These are phyloP conservation scores for Ascochyta clinopodiicola DNA, from an alignment of 2,329 filamentous ascomycete species.

Conservation along the genomic window DNA sequence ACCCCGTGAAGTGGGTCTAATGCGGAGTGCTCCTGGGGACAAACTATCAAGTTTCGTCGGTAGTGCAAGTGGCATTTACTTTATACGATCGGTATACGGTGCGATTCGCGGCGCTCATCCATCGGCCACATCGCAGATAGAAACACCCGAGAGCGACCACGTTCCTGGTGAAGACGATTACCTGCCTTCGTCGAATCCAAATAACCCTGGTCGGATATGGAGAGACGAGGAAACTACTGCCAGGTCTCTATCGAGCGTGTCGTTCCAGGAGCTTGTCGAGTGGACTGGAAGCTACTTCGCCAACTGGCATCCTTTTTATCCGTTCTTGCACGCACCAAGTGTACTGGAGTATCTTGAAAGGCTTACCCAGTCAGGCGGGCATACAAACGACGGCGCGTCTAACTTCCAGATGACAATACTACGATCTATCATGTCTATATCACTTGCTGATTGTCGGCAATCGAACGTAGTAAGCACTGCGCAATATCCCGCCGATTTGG, in stretches of 20 bases:
- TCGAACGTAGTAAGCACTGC: conserved; percentile 19
- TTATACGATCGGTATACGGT: conserved; percentile 62
- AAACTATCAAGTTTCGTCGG: conserved; percentile 63
- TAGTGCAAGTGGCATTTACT: conserved; percentile 65
- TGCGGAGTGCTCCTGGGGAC: conserved; percentile 58
- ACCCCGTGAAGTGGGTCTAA: conserved; percentile 56
- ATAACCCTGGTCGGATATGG: conserved; percentile 32
- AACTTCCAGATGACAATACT: conserved; percentile 53
- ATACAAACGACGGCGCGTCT: conserved; percentile 27
- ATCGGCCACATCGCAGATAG: conserved; percentile 18
- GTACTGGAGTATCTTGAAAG: conserved; percentile 57
- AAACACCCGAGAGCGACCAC: conserved; percentile 47
- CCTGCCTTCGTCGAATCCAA: conserved; percentile 39
- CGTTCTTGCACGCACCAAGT: conserved; percentile 62
- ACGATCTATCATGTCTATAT: conserved; percentile 61
- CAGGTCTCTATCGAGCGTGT: conserved; percentile 22
- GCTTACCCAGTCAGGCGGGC: conserved; percentile 44
- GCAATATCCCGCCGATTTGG: conserved; percentile 52
- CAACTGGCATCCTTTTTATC: conserved; percentile 64
- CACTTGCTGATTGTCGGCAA: conserved; percentile 61
- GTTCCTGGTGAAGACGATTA: conserved; percentile 66
- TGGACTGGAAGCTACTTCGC: conserved; percentile 64
- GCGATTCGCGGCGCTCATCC: conserved; percentile 50
- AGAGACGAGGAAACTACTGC: conserved; percentile 40
- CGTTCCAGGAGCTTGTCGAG: conserved; percentile 58